These are phyloP conservation scores for Zygosaccharomyces pseudorouxii DNA, from an alignment of 805 yeast species.

Conservation along the genomic window DNA sequence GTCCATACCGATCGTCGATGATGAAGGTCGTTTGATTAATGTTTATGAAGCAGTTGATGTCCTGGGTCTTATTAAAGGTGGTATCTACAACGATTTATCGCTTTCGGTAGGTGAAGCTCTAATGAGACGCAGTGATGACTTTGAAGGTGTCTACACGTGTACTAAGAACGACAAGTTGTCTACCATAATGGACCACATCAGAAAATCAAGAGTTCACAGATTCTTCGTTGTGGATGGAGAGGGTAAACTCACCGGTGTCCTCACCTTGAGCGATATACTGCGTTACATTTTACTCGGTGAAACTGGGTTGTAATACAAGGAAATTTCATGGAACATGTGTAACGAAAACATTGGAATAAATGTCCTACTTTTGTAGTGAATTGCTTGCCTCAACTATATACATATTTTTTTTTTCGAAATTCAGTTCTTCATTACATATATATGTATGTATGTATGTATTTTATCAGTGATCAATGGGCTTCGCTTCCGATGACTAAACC, in stretches of 20 bases:
- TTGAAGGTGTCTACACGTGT: slow-evolving; percentile 97
- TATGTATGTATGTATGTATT: slow-evolving; percentile 1
- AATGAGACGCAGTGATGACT: slow-evolving; percentile 83
- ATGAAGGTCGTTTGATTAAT: slow-evolving; percentile 58
- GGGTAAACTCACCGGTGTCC: slow-evolving; percentile 73
- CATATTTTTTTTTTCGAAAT: too few species aligned
- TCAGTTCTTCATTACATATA: not conserved
- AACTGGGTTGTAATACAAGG: slow-evolving; percentile 5
- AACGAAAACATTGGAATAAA: not conserved
- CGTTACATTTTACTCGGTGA: slow-evolving; percentile 72
- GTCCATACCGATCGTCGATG: slow-evolving; percentile 90
- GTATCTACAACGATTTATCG: slow-evolving; percentile 84
- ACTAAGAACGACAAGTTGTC: slow-evolving; percentile 80
- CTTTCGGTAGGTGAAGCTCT: slow-evolving; percentile 94
- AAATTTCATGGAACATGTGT: not conserved
- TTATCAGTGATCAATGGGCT: not conserved
- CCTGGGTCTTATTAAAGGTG: slow-evolving; percentile 86
- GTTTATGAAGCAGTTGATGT: slow-evolving; percentile 97
- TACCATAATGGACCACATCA: slow-evolving; percentile 86
- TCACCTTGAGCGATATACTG: slow-evolving; percentile 87
- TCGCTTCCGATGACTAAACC: slow-evolving; percentile 1
- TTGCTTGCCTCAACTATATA: too few species aligned
- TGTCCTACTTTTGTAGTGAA: not conserved
- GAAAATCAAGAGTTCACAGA: slow-evolving; percentile 87
- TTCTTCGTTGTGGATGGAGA: slow-evolving; percentile 86